Evolutionary conservation across 495 filamentous ascomycete genomes (phyloP), one percentile per base, ranked within the genome.

Genomic region (Cairneyella variabilis): DNA sequence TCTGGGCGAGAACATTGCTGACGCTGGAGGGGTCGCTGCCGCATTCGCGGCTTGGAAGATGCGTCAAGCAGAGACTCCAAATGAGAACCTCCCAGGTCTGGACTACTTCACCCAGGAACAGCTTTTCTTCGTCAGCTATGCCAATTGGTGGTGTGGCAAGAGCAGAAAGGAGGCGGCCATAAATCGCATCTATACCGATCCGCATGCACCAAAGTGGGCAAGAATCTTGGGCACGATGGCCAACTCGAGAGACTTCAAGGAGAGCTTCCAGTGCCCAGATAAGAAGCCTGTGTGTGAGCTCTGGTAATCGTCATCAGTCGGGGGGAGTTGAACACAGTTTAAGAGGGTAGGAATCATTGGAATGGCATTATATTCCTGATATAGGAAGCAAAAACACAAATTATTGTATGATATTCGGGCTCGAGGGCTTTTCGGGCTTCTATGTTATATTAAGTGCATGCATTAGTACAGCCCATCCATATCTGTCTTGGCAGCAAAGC

Each of bases 1-100:
- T 0, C 71, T 88, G 3, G 85, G 83, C 17, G 86, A 90, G 71
- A 89, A 89, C 60, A 86, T 90, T 46, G 84, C 86, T 3, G 86
- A 90, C 64, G 85, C 85, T 1, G 86, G 85, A 27, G 86, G 87
- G 5, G 59, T 91, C 17, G 70, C 74, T 23, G 83, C 83, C 1
- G 73, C 83, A 1, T 90, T 80, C 57, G 72, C 75, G 9, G 83
- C 85, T 1, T 90, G 86, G 86, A 78, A 82, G 64, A 74, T 75
- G 53, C 76, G 73, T 2, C 62, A 58, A 18, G 72, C 68, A 20
- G 61, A 69, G 3, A 72, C 69, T n/a, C 70, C 81, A 3, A 80
- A 83, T 52, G 64, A 75, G 55, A 61, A 73, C 34, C 71, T 90
- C 0, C 86, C 86, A 0, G 86, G 86, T 0, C 67, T 90, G 16